Evolutionary conservation across 306 rosid genomes (phyloP), one percentile per base, ranked within the genome.

Genomic region (Abrus pulchellus): DNA sequence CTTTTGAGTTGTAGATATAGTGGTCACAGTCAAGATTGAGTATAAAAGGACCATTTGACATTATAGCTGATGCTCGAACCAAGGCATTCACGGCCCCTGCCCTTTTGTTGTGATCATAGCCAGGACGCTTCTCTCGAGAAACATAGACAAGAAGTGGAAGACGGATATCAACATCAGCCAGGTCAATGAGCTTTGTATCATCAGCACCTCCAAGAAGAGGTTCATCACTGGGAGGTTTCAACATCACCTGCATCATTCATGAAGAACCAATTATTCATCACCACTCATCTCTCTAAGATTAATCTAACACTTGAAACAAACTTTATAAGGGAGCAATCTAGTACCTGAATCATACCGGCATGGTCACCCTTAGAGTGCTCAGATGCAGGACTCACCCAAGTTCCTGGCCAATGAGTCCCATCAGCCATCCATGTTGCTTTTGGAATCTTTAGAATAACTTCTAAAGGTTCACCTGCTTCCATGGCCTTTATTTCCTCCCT

Each of bases 391-490:
- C 0, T 78, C 85, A 92, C 79, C 98, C 98, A 94, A 83, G 98
- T 94, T 76, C 98, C 98, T 2, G 98, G 98, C 98, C 98, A 94
- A 50, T 94, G 94, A 56, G 98, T 90, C 64, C 97, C 95, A 89
- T 94, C 98, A 85, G 97, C 98, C 98, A 94, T 94, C 98, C 98
- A 94, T 67, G 98, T 94, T n/a, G 98, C 98, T 84, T 94, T 94
- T 9, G 94, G 86, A 75, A 94, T 85, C 84, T 94, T 94, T 55
- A 79, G n/a, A n/a, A n/a, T 87, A 69, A 78, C 48, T 86, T 94
- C 98, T 43, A 83, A 38, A 34, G 94, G 90, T 69, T 94, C 98
- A 77, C 86, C 97, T 12, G 88, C 82, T 87, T 94, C 90, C 97
- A 94, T 92, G 70, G 92, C 92, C 86, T 92, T 94, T 85, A 94